A percentile compares a stretch with the other conserved stretches of the same genome.
Conservation (phyloP, 2,329 filamentous ascomycete species). For the Elsinoe ampelina region DNA sequence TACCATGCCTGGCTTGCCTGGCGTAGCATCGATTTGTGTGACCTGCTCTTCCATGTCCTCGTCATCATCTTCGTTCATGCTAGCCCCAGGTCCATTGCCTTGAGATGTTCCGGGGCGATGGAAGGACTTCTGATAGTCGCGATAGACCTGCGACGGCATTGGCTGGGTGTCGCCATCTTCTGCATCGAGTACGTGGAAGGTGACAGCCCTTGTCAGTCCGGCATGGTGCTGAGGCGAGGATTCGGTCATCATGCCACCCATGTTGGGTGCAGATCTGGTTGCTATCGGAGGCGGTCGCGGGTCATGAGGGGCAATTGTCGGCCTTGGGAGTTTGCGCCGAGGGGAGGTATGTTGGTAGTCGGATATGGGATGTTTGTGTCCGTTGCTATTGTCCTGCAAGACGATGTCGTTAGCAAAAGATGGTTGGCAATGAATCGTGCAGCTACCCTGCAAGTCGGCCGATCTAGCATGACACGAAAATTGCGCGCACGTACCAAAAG, state of each 20-base stretch:
- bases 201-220: slow-evolving; percentile 20
- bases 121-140: slow-evolving; percentile 22
- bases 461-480: neutral
- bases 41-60: slow-evolving; percentile 3
- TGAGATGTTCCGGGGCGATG: neutral
- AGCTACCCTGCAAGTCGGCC: neutral
- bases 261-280: slow-evolving; percentile 9
- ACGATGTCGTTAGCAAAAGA: neutral
- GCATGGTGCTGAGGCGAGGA: slow-evolving; percentile 1
- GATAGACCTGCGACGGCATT: slow-evolving; percentile 38
- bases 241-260: slow-evolving; percentile 12
- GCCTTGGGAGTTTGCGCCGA: too few relatives aligned
- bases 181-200: slow-evolving; percentile 30
- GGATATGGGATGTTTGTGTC: neutral
- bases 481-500: slow-evolving; percentile 1
- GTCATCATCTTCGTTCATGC: slow-evolving; percentile 22
- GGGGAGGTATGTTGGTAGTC: neutral
- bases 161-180: slow-evolving; percentile 39
- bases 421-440: neutral
- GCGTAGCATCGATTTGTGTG: slow-evolving; percentile 12
- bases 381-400: neutral
- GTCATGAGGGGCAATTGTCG: neutral
- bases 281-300: neutral
- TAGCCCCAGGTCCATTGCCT: slow-evolving; percentile 23
- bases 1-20: slow-evolving; percentile 23